Percentiles rank a stretch among this genome's conserved stretches.
These are phyloP conservation scores for Claviceps digitariae DNA, from an alignment of 2,329 filamentous ascomycete genomes.

Conservation along the genomic window DNA sequence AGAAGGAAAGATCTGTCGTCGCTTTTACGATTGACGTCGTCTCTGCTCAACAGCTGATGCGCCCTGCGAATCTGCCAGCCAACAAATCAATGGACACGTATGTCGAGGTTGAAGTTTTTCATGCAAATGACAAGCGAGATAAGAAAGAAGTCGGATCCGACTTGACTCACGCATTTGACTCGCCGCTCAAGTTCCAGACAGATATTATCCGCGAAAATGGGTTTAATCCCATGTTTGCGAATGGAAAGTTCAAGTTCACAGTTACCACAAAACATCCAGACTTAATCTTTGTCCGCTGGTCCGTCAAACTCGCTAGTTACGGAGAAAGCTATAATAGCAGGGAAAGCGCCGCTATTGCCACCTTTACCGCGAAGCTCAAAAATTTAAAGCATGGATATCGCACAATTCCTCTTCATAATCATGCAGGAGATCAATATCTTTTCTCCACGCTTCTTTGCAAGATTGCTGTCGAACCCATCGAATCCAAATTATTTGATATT, in stretches of 20 bases:
- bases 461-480: conserved; percentile 52
- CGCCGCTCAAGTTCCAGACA: conserved; percentile 67
- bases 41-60: conserved; percentile 88
- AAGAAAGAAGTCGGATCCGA: conserved; percentile 62
- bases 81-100: conserved; percentile 78
- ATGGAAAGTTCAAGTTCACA: conserved; percentile 64
- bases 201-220: conserved; percentile 75
- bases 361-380: conserved; percentile 83
- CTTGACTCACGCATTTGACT: conserved; percentile 27
- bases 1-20: conserved; percentile 68
- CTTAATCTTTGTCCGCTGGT: conserved; percentile 86
- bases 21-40: conserved; percentile 79
- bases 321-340: conserved; percentile 49
- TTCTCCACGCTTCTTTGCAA: conserved; percentile 92
- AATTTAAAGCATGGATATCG: conserved; percentile 87
- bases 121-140: conserved; percentile 85
- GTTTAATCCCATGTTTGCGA: conserved; percentile 73
- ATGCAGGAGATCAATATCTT: conserved; percentile 80
- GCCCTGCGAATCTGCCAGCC: conserved; percentile 57
- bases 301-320: conserved; percentile 74
- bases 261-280: conserved; percentile 91
- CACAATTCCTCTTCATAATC: conserved; percentile 78
- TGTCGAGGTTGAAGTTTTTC: conserved; percentile 87
- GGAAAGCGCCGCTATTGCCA: conserved; percentile 57
- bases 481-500: conserved; percentile 42